Percentiles rank a stretch among this genome's conserved stretches.
These are phyloP conservation scores for Jackrogersella minutella DNA, from an alignment of 495 filamentous ascomycete genomes.

Conservation along the genomic window DNA sequence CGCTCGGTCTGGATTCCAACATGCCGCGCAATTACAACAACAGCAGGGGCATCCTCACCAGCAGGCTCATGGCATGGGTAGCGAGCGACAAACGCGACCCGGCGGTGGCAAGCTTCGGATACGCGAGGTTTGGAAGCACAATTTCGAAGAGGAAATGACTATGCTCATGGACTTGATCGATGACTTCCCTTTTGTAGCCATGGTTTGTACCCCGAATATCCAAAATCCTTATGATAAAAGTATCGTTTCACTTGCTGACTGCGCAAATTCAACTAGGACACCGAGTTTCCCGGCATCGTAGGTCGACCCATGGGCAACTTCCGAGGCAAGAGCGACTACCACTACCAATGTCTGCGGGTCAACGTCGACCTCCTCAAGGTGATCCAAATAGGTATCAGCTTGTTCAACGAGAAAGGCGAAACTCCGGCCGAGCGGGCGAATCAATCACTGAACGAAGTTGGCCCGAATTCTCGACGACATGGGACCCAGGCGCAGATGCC, in stretches of 20 bases:
- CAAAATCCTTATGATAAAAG: background rate
- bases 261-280: conserved; percentile 70
- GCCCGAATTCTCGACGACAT: conserved; percentile 49
- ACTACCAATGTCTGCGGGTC: conserved; percentile 96
- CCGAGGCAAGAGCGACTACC: conserved; percentile 92
- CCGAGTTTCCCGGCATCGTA: conserved; percentile 96
- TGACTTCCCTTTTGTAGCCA: conserved; percentile 91
- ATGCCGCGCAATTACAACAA: conserved; percentile 75
- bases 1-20: conserved; percentile 84
- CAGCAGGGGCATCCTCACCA: conserved; percentile 60
- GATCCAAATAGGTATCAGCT: conserved; percentile 92
- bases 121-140: conserved; percentile 93
- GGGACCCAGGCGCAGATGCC: conserved; percentile 70
- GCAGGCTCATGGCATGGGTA: conserved; percentile 58
- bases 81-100: conserved; percentile 51
- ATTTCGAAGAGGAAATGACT: conserved; percentile 89
- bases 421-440: conserved; percentile 71
- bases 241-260: conserved; percentile 35
- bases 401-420: conserved; percentile 89
- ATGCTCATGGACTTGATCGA: conserved; percentile 80
- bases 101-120: conserved; percentile 73
- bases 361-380: conserved; percentile 97
- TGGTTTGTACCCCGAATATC: conserved; percentile 66
- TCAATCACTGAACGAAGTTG: conserved; percentile 63
- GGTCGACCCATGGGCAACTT: conserved; percentile 94